phyloP scores from a whole-genome alignment of 768 basidiomycete species.

The Hirschioporus abietinus region DNA sequence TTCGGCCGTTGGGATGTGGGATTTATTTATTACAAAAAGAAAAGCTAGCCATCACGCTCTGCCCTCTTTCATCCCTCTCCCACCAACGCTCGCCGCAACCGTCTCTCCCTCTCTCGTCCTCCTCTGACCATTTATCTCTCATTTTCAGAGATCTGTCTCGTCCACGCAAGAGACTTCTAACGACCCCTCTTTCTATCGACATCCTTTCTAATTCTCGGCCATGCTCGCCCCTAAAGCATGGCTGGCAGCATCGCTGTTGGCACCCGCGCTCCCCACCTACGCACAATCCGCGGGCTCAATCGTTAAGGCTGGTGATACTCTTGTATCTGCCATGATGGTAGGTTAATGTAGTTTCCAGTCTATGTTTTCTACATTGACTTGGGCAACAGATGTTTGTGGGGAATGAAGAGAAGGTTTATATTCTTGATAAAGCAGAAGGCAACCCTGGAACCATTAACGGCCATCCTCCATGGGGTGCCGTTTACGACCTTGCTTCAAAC shows the following conservation, averaged over 20 bases:
- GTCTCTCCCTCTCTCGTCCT: background rate
- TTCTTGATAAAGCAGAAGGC: constrained; percentile 86
- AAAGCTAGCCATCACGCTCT: background rate
- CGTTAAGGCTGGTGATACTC: constrained; percentile 40
- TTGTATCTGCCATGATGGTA: constrained; percentile 53
- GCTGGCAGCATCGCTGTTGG: constrained; percentile 3
- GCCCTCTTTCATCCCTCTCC: background rate
- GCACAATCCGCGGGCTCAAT: constrained; percentile 36
- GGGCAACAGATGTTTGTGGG: constrained; percentile 68
- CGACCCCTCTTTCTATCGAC: background rate
- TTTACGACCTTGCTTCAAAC: constrained; percentile 64
- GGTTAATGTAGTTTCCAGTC: constrained; percentile 13
- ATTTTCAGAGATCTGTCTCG: background rate
- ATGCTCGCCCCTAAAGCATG: background rate
- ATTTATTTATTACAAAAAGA: constrained; percentile 1
- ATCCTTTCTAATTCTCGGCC: background rate
- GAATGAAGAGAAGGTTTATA: constrained; percentile 75
- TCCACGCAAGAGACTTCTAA: background rate
- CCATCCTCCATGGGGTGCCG: constrained; percentile 71
- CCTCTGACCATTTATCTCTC: background rate
- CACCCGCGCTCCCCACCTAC: background rate
- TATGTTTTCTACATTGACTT: background rate
- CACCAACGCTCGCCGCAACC: background rate
- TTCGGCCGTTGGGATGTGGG: background rate
- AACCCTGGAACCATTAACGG: constrained; percentile 61